Percentiles rank a stretch among this genome's conserved stretches.
phyloP scores from a whole-genome alignment of 352 stramenopile species.

The Globisporangium nunn region DNA sequence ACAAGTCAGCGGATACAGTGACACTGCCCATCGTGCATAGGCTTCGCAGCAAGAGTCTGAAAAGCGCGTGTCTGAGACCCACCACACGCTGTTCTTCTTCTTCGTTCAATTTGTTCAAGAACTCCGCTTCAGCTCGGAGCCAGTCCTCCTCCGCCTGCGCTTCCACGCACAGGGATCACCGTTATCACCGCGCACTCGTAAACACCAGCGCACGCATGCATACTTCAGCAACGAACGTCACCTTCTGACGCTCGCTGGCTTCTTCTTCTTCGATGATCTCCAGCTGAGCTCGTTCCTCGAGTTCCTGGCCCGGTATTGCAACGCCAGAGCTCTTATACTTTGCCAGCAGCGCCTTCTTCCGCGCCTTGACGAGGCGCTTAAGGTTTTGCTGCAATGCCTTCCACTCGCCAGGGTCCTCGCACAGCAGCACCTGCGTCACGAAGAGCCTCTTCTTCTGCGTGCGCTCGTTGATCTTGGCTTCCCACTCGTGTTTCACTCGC shows the following conservation, averaged over 20 bases:
- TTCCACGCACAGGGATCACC: background rate
- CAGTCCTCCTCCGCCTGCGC: slow-evolving; percentile 38
- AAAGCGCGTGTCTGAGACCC: background rate
- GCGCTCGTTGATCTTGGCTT: slow-evolving; percentile 23
- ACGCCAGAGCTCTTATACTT: slow-evolving; percentile 47
- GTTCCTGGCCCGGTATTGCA: slow-evolving; percentile 29
- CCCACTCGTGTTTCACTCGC: slow-evolving; percentile 37
- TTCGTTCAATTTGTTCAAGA: slow-evolving; percentile 36
- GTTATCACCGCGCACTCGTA: background rate
- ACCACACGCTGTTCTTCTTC: slow-evolving; percentile 43
- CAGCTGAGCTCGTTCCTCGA: slow-evolving; percentile 44
- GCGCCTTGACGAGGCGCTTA: slow-evolving; percentile 21
- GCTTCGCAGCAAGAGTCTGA: background rate
- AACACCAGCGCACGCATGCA: background rate
- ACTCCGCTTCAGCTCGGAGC: slow-evolving; percentile 41
- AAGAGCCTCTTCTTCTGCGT: slow-evolving; percentile 20
- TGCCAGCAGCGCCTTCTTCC: slow-evolving; percentile 26
- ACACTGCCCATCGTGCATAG: background rate
- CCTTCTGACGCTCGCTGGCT: slow-evolving; percentile 31
- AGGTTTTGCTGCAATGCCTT: slow-evolving; percentile 35
- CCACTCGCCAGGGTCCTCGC: slow-evolving; percentile 49
- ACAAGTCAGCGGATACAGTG: background rate
- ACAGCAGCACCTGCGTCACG: slow-evolving; percentile 38
- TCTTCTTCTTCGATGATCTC: slow-evolving; percentile 46
- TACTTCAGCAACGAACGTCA: slow-evolving; percentile 3